Conservation (phyloP, 257 asterid species). For the Euphrasia confusa region DNA sequence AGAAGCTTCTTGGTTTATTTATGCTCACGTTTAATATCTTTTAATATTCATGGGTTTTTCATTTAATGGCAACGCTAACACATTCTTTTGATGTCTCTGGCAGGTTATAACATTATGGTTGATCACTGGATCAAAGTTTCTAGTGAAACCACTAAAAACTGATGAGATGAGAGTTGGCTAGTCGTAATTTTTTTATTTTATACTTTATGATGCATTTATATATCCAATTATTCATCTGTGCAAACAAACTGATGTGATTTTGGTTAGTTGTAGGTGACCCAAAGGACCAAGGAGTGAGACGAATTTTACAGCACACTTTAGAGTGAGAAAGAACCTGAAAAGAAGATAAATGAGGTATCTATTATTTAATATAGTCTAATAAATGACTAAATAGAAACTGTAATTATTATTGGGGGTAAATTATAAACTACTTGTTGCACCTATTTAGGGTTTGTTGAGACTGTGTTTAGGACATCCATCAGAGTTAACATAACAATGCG, state of each 20-base stretch:
- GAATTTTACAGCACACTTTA: neutral
- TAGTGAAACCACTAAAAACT: neutral
- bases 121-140: neutral
- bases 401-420: too few relatives aligned
- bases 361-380: neutral
- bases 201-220: neutral
- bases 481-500: neutral
- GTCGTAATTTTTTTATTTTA: too few relatives aligned
- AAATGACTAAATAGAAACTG: neutral
- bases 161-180: constrained; percentile 4
- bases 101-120: constrained; percentile 18
- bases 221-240: neutral
- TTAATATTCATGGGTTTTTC: too few relatives aligned
- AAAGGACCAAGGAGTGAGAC: neutral
- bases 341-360: neutral
- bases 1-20: constrained; percentile 16
- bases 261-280: constrained; percentile 1
- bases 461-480: neutral
- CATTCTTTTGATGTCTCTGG: constrained; percentile 16
- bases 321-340: constrained; percentile 3
- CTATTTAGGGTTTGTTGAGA: neutral
- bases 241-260: neutral
- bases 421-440: neutral
- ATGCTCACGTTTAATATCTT: too few relatives aligned
- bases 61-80: neutral